These are phyloP conservation scores for Coemansia sp. DNA, from an alignment of 192 early-diverging fungal species.

Conservation along the genomic window DNA sequence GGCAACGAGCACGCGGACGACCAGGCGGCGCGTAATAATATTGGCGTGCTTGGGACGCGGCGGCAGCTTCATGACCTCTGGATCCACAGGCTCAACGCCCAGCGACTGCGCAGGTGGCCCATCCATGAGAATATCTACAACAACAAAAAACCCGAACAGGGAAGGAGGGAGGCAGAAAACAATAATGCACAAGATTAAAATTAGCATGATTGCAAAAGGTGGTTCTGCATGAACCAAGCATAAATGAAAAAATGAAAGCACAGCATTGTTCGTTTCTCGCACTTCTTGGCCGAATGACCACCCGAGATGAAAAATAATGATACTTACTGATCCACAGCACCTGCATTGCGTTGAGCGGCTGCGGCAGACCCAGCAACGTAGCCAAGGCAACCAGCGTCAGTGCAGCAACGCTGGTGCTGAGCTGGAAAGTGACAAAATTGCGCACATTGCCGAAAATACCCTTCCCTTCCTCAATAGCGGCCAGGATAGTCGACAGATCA, in stretches of 20 bases:
- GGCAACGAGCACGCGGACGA: conserved; percentile 73
- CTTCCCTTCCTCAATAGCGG: conserved; percentile 97
- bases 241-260: too few species aligned
- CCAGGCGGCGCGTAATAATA: conserved; percentile 71
- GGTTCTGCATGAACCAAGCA: too few species aligned
- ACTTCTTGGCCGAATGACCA: too few species aligned
- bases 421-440: conserved; percentile 95
- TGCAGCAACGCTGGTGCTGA: conserved; percentile 91
- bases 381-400: conserved; percentile 83
- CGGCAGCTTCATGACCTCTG: conserved; percentile 83
- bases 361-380: conserved; percentile 79
- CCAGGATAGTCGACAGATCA: conserved; percentile 88
- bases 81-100: conserved; percentile 93
- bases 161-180: conserved; percentile 2
- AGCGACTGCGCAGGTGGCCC: conserved; percentile 97
- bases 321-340: conserved; percentile 96
- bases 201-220: too few species aligned
- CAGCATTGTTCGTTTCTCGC: too few species aligned
- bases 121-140: conserved; percentile 96
- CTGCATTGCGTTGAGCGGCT: conserved; percentile 98
- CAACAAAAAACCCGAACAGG: too few species aligned
- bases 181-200: too few species aligned
- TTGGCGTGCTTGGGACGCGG: conserved; percentile 76
- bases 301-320: too few species aligned
- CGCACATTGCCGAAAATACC: conserved; percentile 97